phyloP scores from a whole-genome alignment of 2,329 filamentous ascomycete genomes.

The Botryotinia calthae region DNA sequence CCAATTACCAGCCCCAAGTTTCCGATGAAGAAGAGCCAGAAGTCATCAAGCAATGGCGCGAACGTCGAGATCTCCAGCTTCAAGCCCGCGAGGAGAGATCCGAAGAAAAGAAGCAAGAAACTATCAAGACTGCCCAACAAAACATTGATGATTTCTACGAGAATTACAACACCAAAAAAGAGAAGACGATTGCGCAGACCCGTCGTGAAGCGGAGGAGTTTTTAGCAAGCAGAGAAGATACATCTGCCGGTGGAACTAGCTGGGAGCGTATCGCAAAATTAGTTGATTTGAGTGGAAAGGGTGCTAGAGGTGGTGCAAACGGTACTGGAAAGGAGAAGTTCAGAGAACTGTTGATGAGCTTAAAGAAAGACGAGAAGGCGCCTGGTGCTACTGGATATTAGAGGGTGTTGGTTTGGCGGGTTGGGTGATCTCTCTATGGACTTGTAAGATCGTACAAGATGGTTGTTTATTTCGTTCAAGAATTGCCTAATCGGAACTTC shows the following conservation, averaged over 20 bases:
- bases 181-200: constrained; percentile 87
- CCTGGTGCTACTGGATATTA: constrained; percentile 65
- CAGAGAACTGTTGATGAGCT: constrained; percentile 79
- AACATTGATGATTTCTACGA: constrained; percentile 99
- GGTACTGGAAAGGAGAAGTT: constrained; percentile 96
- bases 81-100: constrained; percentile 83
- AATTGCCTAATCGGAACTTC: constrained; percentile 30
- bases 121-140: constrained; percentile 82
- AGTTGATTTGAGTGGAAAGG: constrained; percentile 96
- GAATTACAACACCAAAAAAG: constrained; percentile 97
- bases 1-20: constrained; percentile 39
- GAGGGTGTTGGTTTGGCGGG: constrained; percentile 15
- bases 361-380: constrained; percentile 91
- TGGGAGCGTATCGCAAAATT: constrained; percentile 98
- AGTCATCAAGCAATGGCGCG: constrained; percentile 87
- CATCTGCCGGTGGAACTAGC: constrained; percentile 89
- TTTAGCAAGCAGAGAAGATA: constrained; percentile 83
- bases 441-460: constrained; percentile 36
- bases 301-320: constrained; percentile 76
- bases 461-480: constrained; percentile 31
- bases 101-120: constrained; percentile 76
- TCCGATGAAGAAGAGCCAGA: constrained; percentile 80
- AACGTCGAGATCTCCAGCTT: constrained; percentile 79
- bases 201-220: constrained; percentile 92
- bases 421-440: constrained; percentile 23